A percentile compares a stretch with the other conserved stretches of the same genome.
phyloP scores from a whole-genome alignment of 73 alveolate species.

The Paramecium pentaurelia region DNA sequence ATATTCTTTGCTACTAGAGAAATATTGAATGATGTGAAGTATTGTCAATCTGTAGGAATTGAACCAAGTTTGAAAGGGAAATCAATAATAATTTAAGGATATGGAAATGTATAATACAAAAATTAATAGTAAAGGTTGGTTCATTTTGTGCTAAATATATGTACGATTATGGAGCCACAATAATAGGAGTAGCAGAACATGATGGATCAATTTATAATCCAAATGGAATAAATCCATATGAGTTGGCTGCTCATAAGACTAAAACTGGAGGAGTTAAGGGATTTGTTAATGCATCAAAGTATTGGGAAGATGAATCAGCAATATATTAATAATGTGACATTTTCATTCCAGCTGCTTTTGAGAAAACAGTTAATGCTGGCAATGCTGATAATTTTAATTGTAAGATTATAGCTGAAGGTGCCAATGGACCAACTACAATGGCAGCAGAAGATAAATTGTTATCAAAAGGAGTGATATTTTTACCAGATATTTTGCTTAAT shows the following conservation, averaged over 20 bases:
- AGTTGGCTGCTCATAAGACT: constrained; percentile 59
- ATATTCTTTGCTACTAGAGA: constrained; percentile 83
- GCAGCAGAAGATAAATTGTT: constrained; percentile 70
- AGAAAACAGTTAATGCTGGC: constrained; percentile 61
- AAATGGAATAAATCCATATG: constrained; percentile 73
- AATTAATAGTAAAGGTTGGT: constrained; percentile 61
- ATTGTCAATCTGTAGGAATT: constrained; percentile 62
- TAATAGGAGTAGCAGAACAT: constrained; percentile 72
- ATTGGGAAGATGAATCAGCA: constrained; percentile 59
- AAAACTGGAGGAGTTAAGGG: constrained; percentile 68
- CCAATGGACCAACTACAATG: constrained; percentile 80
- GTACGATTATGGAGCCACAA: constrained; percentile 67
- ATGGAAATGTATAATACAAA: constrained; percentile 71
- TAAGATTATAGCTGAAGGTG: constrained; percentile 77
- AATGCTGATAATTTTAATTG: constrained; percentile 76
- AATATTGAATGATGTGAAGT: constrained; percentile 66
- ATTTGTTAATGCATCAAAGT: constrained; percentile 64
- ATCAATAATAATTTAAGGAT: constrained; percentile 76
- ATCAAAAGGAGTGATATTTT: constrained; percentile 68
- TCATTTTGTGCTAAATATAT: constrained; percentile 87
- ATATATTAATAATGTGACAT: constrained; percentile 74
- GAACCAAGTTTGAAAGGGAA: constrained; percentile 73
- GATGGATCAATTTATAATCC: constrained; percentile 72
- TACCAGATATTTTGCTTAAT: constrained; percentile 84
- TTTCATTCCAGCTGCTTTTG: constrained; percentile 70